Percentiles rank a stretch among this genome's conserved stretches.
Conservation (phyloP, 768 basidiomycete species). For the Cystofilobasidium bisporidii region DNA sequence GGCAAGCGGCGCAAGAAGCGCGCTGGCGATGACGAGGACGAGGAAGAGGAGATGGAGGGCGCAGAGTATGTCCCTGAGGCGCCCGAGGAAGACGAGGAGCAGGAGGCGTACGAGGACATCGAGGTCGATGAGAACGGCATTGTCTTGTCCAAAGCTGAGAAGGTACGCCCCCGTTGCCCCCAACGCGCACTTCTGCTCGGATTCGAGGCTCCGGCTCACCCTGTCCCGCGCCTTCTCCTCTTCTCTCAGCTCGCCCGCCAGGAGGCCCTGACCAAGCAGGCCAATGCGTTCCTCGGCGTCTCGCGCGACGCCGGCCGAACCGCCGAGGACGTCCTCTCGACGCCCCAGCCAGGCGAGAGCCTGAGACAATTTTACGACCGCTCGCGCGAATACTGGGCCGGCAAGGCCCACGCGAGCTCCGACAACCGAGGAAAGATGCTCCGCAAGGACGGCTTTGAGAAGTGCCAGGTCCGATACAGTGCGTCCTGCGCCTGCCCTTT, state of each 20-base stretch:
- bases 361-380: conserved; percentile 73
- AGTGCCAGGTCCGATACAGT: conserved; percentile 68
- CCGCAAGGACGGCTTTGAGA: conserved; percentile 63
- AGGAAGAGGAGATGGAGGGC: conserved; percentile 30
- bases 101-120: conserved; percentile 29
- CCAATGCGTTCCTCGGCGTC: conserved; percentile 55
- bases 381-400: conserved; percentile 70
- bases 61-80: conserved; percentile 36
- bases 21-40: conserved; percentile 50
- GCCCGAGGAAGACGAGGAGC: conserved; percentile 31
- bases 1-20: conserved; percentile 33
- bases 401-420: conserved; percentile 52
- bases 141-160: conserved; percentile 13
- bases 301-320: conserved; percentile 46
- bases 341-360: conserved; percentile 75
- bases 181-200: neutral
- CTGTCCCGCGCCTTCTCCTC: neutral
- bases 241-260: conserved; percentile 1
- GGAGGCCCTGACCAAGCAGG: conserved; percentile 45
- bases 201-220: too few species aligned
- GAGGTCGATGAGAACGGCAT: conserved; percentile 29
- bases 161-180: conserved; percentile 2
- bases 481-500: conserved; percentile 33
- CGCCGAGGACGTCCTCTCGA: conserved; percentile 62
- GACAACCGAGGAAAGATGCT: conserved; percentile 68